Evolutionary conservation across 208 protist species (phyloP).

Genomic region (Trypanosoma melophagium): DNA sequence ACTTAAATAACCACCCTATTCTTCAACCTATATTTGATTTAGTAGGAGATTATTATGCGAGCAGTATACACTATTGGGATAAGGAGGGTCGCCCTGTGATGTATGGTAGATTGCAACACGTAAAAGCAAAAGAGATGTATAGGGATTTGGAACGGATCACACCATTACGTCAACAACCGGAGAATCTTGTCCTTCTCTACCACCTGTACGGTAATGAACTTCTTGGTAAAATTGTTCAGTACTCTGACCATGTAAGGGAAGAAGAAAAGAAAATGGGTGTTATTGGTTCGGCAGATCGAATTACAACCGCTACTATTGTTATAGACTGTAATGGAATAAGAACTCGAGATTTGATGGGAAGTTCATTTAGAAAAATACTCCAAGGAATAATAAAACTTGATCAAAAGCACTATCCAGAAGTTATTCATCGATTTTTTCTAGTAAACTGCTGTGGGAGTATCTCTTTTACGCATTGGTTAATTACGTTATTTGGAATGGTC

Average conservation of each 20-base stretch:
- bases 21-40: slow-evolving; percentile 50
- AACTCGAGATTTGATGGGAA: slow-evolving; percentile 35
- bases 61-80: slow-evolving; percentile 75
- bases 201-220: slow-evolving; percentile 59
- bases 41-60: slow-evolving; percentile 39
- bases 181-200: slow-evolving; percentile 47
- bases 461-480: slow-evolving; percentile 28
- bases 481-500: slow-evolving; percentile 28
- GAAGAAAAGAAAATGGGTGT: slow-evolving; percentile 26
- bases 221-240: slow-evolving; percentile 50
- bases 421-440: slow-evolving; percentile 56
- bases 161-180: slow-evolving; percentile 43
- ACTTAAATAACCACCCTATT: slow-evolving; percentile 56
- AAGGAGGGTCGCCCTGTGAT: slow-evolving; percentile 60
- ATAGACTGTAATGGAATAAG: slow-evolving; percentile 41
- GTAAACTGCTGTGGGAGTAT: slow-evolving; percentile 49
- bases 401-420: slow-evolving; percentile 50
- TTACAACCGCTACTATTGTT: slow-evolving; percentile 10
- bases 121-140: slow-evolving; percentile 40
- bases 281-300: slow-evolving; percentile 13
- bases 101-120: slow-evolving; percentile 38
- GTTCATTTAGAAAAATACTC: slow-evolving; percentile 37
- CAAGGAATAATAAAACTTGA: slow-evolving; percentile 40
- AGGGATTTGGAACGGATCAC: slow-evolving; percentile 45
- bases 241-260: slow-evolving; percentile 12